Conservation (phyloP, 2,329 filamentous ascomycete species). For the Ustulina deusta region DNA sequence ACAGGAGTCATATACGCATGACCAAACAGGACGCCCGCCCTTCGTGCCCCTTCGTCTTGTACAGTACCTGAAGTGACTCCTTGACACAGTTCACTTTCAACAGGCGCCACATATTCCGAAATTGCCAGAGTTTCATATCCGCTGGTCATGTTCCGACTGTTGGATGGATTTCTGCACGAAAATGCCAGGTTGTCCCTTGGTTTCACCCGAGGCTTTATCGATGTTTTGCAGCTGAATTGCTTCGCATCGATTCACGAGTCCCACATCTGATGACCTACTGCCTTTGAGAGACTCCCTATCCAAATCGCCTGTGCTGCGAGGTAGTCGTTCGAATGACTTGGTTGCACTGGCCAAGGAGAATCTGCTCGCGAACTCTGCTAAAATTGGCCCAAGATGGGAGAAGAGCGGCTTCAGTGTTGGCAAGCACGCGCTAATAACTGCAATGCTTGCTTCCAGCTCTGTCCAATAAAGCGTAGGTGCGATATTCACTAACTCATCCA, state of each 20-base stretch:
- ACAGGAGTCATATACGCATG: too few relatives aligned
- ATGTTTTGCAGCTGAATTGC: neutral
- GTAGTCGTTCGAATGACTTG: slow-evolving; percentile 8
- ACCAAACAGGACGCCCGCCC: too few relatives aligned
- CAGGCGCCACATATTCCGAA: too few relatives aligned
- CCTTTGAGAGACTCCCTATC: neutral
- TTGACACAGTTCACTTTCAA: too few relatives aligned
- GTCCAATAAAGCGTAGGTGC: slow-evolving; percentile 25
- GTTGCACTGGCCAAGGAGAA: neutral
- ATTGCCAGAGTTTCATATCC: neutral
- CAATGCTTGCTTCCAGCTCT: slow-evolving; percentile 21
- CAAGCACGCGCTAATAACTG: slow-evolving; percentile 25
- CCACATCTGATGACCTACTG: neutral
- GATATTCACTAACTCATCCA: slow-evolving; percentile 1
- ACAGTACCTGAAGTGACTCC: too few relatives aligned
- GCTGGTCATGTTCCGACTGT: neutral
- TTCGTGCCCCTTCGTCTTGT: too few relatives aligned
- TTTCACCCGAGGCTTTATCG: neutral
- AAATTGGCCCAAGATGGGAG: neutral
- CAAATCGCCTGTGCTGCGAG: neutral
- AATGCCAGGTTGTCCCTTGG: neutral
- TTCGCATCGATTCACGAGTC: neutral
- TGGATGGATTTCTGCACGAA: neutral
- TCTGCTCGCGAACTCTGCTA: slow-evolving; percentile 2
- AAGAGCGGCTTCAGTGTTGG: slow-evolving; percentile 25